Evolutionary conservation across 495 filamentous ascomycete species (phyloP), one percentile per base, ranked within the genome.

Genomic region (Penicillium malachiteum): DNA sequence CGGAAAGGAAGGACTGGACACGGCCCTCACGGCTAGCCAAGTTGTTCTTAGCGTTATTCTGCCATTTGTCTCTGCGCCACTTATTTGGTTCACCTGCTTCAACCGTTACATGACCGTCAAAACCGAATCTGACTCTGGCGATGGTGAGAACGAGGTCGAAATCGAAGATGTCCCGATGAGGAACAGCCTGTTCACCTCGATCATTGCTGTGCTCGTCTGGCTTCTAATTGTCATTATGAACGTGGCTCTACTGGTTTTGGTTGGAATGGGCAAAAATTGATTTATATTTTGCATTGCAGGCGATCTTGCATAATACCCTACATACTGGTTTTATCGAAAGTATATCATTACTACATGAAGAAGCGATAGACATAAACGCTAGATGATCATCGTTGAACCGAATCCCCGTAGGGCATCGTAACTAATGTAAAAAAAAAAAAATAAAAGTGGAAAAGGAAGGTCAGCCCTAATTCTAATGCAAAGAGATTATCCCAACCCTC

Each of bases 71-170:
- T 84, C 81, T 10, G 90, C 89, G 4, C 92, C 92, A 16, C 72
- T 96, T 17, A 87, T 96, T 58, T 96, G 86, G 67, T 96, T 96
- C 62, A 96, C 92, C 1, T 90, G 87, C 55, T 77, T 85, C 42
- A 85, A 87, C 55, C 81, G 83, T 58, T 94, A 89, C 66, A 96
- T 96, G 92, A 87, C 80, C 18, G 90, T 90, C 6, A 63, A 13
- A 12, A 16, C 70, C 12, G 62, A 66, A 7, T 63, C 66, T 31
- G 58, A 60, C 11, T 62, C 56, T 32, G 59, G 8, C 74, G 41
- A 60, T 31, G 68, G 55, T 16, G 69, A 71, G 34, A 56, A 55
- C 35, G 59, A 65, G 21, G 50, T 63, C 3, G 52, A 59, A 3
- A 55, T 68, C 31, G 70, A 71, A 12, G 70, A 56, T 5, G 32